Conservation (phyloP, 2,329 filamentous ascomycete species). For the Amesomyces nigricolor region DNA sequence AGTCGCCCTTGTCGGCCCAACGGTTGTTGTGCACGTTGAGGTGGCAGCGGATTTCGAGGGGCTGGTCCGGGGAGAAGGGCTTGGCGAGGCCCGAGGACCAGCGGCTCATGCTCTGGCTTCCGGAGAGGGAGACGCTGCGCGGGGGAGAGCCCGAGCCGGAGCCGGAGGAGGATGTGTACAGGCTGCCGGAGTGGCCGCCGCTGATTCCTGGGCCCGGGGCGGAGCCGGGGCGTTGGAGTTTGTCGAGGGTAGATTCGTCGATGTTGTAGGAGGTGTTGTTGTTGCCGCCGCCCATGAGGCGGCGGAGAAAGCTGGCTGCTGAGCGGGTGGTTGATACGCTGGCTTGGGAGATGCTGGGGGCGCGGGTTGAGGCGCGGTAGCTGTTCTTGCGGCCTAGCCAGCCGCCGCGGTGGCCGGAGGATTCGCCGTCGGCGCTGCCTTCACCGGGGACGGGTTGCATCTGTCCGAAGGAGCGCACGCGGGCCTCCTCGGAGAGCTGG, state of each 20-base stretch:
- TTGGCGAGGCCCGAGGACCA: slow-evolving; percentile 68
- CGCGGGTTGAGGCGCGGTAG: slow-evolving; percentile 57
- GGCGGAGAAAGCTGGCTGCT: slow-evolving; percentile 69
- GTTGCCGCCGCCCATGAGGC: slow-evolving; percentile 65
- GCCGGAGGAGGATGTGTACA: slow-evolving; percentile 53
- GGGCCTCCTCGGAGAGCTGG: slow-evolving; percentile 59
- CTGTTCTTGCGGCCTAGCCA: slow-evolving; percentile 62
- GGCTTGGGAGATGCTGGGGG: slow-evolving; percentile 63
- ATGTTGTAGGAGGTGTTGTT: slow-evolving; percentile 74
- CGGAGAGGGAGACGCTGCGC: slow-evolving; percentile 53
- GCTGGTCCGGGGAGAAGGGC: slow-evolving; percentile 24
- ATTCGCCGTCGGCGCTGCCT: slow-evolving; percentile 35
- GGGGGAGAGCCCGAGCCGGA: slow-evolving; percentile 40
- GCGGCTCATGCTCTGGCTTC: slow-evolving; percentile 39
- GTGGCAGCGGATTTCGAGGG: slow-evolving; percentile 65
- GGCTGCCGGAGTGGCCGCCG: slow-evolving; percentile 39
- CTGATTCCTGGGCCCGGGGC: slow-evolving; percentile 39
- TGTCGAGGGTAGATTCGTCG: slow-evolving; percentile 67
- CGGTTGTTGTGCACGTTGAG: slow-evolving; percentile 68
- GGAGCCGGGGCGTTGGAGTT: slow-evolving; percentile 43
- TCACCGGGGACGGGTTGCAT: slow-evolving; percentile 45
- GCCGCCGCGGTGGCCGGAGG: slow-evolving; percentile 44
- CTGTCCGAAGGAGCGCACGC: slow-evolving; percentile 65
- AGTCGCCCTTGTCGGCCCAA: slow-evolving; percentile 89
- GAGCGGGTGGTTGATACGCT: slow-evolving; percentile 57